Evolutionary conservation across 2,329 filamentous ascomycete genomes (phyloP).

Genomic region (Geosmithia putterillii): DNA sequence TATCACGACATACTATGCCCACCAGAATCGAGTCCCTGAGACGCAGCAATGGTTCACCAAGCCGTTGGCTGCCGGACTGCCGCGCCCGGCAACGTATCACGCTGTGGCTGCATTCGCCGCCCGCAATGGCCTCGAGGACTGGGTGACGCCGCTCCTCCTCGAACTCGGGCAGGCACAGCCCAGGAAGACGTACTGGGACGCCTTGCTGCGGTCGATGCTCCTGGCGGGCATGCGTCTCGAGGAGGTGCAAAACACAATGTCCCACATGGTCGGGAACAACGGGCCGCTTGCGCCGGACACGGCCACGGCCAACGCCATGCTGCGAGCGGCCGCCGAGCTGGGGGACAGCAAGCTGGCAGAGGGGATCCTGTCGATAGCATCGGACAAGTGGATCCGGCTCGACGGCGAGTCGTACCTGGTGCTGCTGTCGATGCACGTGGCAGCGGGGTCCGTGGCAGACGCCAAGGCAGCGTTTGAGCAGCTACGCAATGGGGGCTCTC

Average conservation of each 20-base stretch:
- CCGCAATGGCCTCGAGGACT: constrained; percentile 45
- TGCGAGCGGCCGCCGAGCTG: constrained; percentile 59
- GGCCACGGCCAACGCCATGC: constrained; percentile 62
- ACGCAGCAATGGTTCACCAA: constrained; percentile 58
- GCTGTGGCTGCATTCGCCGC: constrained; percentile 37
- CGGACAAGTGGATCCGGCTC: constrained; percentile 51
- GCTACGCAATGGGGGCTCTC: constrained; percentile 13
- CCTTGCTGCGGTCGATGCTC: constrained; percentile 61
- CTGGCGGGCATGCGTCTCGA: constrained; percentile 53
- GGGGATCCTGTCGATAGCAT: constrained; percentile 55
- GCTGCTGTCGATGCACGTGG: constrained; percentile 65
- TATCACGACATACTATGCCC: constrained; percentile 51
- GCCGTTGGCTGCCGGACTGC: constrained; percentile 10
- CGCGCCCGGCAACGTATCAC: constrained; percentile 3
- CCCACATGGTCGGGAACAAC: constrained; percentile 54
- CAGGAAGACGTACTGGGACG: constrained; percentile 52
- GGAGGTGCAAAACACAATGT: constrained; percentile 41
- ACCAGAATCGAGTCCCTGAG: constrained; percentile 40
- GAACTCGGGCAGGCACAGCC: constrained; percentile 32
- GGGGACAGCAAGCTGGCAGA: constrained; percentile 62
- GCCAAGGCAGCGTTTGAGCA: constrained; percentile 48
- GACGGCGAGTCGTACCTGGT: constrained; percentile 61
- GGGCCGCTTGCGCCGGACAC: constrained; percentile 46
- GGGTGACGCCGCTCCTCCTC: constrained; percentile 49
- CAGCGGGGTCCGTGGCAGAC: constrained; percentile 58